Evolutionary conservation across 2,329 filamentous ascomycete species (phyloP).

Genomic region (Neurospora crassa): DNA sequence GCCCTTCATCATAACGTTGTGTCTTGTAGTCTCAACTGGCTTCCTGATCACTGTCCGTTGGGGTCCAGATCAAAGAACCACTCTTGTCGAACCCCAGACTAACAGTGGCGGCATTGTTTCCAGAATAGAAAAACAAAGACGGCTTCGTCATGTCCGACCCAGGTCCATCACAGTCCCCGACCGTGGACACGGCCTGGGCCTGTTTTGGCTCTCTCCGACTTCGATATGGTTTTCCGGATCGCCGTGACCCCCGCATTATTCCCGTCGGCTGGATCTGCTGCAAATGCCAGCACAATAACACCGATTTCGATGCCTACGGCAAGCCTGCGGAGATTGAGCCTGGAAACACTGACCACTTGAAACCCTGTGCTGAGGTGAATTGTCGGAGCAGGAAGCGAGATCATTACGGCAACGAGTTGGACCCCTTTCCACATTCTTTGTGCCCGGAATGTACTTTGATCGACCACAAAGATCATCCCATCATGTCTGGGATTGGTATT

Average conservation of each 20-base stretch:
- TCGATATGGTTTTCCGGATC: background rate
- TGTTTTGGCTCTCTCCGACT: background rate
- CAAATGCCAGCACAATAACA: background rate
- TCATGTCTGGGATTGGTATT: background rate
- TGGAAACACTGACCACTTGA: background rate
- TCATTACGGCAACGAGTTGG: background rate
- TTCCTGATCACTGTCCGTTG: background rate
- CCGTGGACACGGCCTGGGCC: background rate
- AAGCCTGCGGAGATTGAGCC: background rate
- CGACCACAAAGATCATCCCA: background rate
- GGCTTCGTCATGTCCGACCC: background rate
- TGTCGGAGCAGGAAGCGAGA: background rate
- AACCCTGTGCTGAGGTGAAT: background rate
- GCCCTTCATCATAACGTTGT: background rate
- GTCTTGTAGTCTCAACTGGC: background rate
- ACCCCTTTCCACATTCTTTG: background rate
- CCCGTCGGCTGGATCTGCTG: background rate
- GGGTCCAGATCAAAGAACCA: background rate
- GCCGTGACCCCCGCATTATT: background rate
- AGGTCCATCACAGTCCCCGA: background rate
- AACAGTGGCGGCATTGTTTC: background rate
- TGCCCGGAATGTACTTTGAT: background rate
- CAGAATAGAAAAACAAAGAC: background rate
- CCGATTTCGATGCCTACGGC: background rate
- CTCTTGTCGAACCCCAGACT: background rate